Base-by-base conservation (phyloP, 306 rosid genomes). In the Lathyrus sativus region DNA sequence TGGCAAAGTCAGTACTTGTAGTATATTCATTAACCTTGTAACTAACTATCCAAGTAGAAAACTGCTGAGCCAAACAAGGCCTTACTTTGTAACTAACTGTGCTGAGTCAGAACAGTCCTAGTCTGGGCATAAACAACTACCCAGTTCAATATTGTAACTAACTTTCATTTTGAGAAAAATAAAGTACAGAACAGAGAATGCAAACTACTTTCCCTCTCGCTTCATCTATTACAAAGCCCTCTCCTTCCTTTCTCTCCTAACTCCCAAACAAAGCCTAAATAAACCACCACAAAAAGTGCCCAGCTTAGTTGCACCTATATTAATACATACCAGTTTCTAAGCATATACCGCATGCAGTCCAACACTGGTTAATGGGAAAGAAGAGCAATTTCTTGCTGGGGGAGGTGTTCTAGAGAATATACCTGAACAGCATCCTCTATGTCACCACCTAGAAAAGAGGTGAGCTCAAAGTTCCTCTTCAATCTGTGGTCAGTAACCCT, bases 401-500 rank as follows among this genome's bases (percentile, higher is more conserved):
- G 14, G 9, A 63, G 11, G 31, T 51, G 60, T 37, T 70, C 42
- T 13, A 72, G 38, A 72, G 63, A 81, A 33, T 26, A 58, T 83
- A 93, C 99, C 99, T 90, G 95, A 76, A 93, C 93, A 72, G 97
- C 90, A 69, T 72, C 53, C 75, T 93, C 99, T 62, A 93, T 85
- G 68, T 84, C 86, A 31, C 99, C 99, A 0, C 55, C 83, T 43
- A 93, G 96, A 79, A 93, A 93, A 73, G 88, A 82, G 58, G 96
- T 90, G 84, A 93, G 99, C 79, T 84, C 95, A 64, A 63, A 90
- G 80, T 90, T 93, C 79, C 44, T 84, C 90, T 90, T 93, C 76
- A 93, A 75, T 84, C 97, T 82, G 77, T 88, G 97, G 70, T 93
- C 99, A 7, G 99, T 93, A 49, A 90, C 99, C 78, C 97, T 84